Conservation (phyloP, 768 basidiomycete genomes). For the Tulasnella sp. region DNA sequence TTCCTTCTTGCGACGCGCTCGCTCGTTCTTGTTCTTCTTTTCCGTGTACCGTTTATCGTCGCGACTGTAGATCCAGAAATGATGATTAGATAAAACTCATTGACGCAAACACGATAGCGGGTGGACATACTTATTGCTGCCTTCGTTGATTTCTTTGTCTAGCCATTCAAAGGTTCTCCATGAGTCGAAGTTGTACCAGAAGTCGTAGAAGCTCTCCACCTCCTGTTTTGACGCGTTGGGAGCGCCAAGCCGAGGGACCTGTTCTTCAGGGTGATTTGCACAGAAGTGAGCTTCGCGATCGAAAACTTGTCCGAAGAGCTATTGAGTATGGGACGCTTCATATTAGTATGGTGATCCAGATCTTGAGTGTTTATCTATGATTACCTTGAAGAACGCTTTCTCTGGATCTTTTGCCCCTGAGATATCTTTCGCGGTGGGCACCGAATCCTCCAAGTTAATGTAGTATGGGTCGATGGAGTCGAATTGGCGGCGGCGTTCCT, state of each 20-base stretch:
- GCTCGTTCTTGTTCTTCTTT: slow-evolving; percentile 99
- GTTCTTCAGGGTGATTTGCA: slow-evolving; percentile 52
- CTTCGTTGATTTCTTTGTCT: slow-evolving; percentile 98
- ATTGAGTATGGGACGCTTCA: no score
- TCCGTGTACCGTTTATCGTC: slow-evolving; percentile 98
- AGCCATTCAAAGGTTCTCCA: slow-evolving; percentile 97
- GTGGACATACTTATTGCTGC: slow-evolving; percentile 71
- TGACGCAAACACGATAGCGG: not conserved
- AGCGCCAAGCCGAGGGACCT: slow-evolving; percentile 71
- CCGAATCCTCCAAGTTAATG: slow-evolving; percentile 62
- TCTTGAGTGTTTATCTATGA: not conserved
- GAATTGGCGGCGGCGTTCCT: slow-evolving; percentile 85
- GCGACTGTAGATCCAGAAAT: slow-evolving; percentile 42
- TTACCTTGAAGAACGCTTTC: slow-evolving; percentile 51
- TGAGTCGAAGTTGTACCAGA: slow-evolving; percentile 99
- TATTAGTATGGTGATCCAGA: no score
- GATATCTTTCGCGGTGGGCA: slow-evolving; percentile 54
- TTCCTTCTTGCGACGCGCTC: slow-evolving; percentile 92
- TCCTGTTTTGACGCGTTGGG: slow-evolving; percentile 62
- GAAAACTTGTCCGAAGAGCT: slow-evolving; percentile 63
- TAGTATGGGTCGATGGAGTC: slow-evolving; percentile 87
- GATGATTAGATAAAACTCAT: not conserved
- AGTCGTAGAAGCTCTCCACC: slow-evolving; percentile 93
- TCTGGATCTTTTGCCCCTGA: slow-evolving; percentile 40
- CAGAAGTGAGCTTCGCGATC: slow-evolving; percentile 82